Evolutionary conservation across 352 stramenopile genomes (phyloP), one percentile per base, ranked within the genome.

Genomic region (Pythium periplocum): DNA sequence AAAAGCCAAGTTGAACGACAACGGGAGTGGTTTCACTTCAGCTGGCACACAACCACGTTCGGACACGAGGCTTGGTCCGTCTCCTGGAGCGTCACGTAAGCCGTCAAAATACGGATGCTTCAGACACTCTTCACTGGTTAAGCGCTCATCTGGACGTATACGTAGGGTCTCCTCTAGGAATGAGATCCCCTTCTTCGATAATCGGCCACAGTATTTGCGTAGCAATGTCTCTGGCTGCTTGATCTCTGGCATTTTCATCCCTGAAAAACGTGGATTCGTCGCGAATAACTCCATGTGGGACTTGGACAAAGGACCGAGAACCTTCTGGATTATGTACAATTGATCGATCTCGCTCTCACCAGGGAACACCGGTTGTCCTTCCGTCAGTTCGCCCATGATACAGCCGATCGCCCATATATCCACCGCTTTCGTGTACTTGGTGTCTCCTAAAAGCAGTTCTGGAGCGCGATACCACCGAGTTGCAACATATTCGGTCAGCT

Each of bases 401-500:
- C 97, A 99, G 3, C 97, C 96, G n/a, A 93, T 86, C 9, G 87
- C 93, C 93, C 94, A 99, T 26, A 97, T 87, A 68, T 99, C 96
- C 53, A 96, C 78, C 74, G 96, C 93, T 32, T 89, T 98, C 9
- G 92, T 96, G 76, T 99, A 99, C 67, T 99, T 96, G 3, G 96
- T 99, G 53, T 96, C 96, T 8, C 97, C 97, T 62, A 99, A 98
- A 45, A 99, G 98, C 26, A 99, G 75, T 69, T 99, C 97, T 2
- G 97, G 97, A 11, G 97, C 97, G 42, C 97, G 88, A 68, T 99
- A 99, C 81, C 98, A 99, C 8, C 94, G 75, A 36, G 86, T 98
- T 47, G 97, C 99, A 65, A 99, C 99, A 70, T 99, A 99, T 53
- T 93, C 96, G 54, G 98, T 99, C 12, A 98, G 94, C 58, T 99